Percentiles rank a stretch among this genome's conserved stretches.
Conservation (phyloP, 2,329 filamentous ascomycete species). For the Arthrobotrys entomopaga region DNA sequence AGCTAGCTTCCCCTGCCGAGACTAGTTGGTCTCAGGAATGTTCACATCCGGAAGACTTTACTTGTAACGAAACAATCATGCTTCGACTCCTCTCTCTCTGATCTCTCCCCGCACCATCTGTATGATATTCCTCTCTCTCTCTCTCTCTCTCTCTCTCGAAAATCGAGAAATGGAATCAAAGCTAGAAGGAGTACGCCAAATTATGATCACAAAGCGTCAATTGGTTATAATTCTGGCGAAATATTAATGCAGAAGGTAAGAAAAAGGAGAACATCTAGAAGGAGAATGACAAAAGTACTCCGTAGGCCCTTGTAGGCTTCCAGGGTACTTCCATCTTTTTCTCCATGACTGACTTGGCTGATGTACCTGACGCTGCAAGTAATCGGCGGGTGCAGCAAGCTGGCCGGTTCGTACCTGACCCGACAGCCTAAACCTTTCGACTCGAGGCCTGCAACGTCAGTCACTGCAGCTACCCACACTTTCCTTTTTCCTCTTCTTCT, state of each 20-base stretch:
- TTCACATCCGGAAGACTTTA: slow-evolving; percentile 19
- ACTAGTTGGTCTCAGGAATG: slow-evolving; percentile 36
- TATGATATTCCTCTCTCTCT: slow-evolving; percentile 1
- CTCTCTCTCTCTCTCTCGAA: neutral
- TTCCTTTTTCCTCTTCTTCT: slow-evolving; percentile 1
- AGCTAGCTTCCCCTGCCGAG: neutral
- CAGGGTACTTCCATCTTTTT: neutral
- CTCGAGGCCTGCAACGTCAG: slow-evolving; percentile 27
- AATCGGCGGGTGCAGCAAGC: slow-evolving; percentile 22
- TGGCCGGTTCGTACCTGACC: slow-evolving; percentile 30
- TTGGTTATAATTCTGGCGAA: neutral
- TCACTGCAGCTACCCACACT: neutral
- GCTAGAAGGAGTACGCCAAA: neutral
- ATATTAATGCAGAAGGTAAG: slow-evolving; percentile 7
- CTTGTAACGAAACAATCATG: slow-evolving; percentile 13
- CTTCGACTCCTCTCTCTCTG: neutral
- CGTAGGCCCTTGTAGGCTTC: neutral
- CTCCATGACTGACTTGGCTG: slow-evolving; percentile 1
- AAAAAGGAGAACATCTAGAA: neutral
- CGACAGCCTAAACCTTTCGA: slow-evolving; percentile 32
- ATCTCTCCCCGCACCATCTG: neutral
- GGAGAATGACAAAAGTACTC: neutral
- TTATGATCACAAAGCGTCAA: slow-evolving; percentile 1
- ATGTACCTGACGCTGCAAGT: slow-evolving; percentile 42
- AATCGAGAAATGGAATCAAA: neutral